Evolutionary conservation across 2,329 filamentous ascomycete species (phyloP).

Genomic region (Tricladium varicosporioides): DNA sequence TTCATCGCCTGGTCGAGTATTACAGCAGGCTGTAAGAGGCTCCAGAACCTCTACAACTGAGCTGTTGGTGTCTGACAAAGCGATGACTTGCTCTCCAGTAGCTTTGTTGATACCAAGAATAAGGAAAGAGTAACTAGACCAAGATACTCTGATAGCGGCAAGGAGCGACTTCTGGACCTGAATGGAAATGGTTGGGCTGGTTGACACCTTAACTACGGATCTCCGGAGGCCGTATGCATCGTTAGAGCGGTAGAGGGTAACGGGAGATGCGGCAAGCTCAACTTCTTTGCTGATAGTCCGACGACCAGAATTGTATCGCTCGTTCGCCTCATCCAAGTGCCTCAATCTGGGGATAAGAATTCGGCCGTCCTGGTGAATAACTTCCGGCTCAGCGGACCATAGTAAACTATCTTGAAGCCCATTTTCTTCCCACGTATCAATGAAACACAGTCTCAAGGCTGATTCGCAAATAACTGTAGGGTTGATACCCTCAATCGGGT

Average conservation of each 20-base stretch:
- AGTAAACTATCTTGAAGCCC: neutral
- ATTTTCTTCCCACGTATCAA: slow-evolving; percentile 1
- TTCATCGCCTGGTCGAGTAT: neutral
- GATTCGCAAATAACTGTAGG: no score
- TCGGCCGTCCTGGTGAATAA: neutral
- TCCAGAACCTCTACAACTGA: neutral
- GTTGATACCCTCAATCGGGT: no score
- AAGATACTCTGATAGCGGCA: neutral
- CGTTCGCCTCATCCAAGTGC: neutral
- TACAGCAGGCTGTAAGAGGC: neutral
- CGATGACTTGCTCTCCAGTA: neutral
- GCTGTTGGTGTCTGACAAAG: neutral
- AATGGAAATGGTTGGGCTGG: neutral
- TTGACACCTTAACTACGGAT: neutral
- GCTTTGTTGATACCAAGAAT: neutral
- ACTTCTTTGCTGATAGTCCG: slow-evolving; percentile 6
- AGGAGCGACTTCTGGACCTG: neutral
- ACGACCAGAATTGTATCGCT: slow-evolving; percentile 9
- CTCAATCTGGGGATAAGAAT: slow-evolving; percentile 10
- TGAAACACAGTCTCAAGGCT: no score
- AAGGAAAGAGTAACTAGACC: neutral
- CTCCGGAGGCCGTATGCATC: neutral
- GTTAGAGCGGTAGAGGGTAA: neutral
- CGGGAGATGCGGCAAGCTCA: neutral
- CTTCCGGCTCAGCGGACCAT: neutral